Percentiles rank a stretch among this genome's conserved stretches.
phyloP scores from a whole-genome alignment of 768 basidiomycete species.

The Dioszegia hungarica region DNA sequence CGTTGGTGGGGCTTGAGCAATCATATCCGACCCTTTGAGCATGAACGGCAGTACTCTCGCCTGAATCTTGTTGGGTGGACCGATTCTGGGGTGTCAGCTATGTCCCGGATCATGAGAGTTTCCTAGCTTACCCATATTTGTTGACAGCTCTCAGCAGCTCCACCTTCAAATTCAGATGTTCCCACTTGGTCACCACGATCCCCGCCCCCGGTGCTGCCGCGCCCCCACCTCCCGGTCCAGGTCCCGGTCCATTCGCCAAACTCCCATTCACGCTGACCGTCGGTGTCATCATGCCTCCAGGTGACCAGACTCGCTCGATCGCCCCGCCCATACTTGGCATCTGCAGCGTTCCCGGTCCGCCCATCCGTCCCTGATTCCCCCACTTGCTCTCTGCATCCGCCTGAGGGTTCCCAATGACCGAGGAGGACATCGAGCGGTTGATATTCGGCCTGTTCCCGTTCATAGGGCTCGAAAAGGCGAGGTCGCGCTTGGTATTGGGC shows the following conservation, averaged over 20 bases:
- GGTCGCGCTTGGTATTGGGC: background rate
- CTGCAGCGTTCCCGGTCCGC: conserved; percentile 3
- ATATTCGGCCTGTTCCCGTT: conserved; percentile 16
- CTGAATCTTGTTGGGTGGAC: conserved; percentile 98
- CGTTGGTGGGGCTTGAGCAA: conserved; percentile 96
- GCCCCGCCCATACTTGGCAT: conserved; percentile 8
- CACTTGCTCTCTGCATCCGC: conserved; percentile 23
- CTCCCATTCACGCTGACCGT: background rate
- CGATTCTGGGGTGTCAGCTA: conserved; percentile 58
- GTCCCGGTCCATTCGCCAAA: background rate
- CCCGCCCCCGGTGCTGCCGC: conserved; percentile 33
- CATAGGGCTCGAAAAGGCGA: background rate
- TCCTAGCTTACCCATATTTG: conserved; percentile 77
- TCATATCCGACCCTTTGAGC: conserved; percentile 83
- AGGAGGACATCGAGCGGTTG: conserved; percentile 22
- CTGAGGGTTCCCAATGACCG: conserved; percentile 11
- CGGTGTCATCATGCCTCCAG: conserved; percentile 12
- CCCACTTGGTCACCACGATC: conserved; percentile 87
- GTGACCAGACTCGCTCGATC: conserved; percentile 3
- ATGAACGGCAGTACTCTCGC: conserved; percentile 94
- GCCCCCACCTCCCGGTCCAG: conserved; percentile 5
- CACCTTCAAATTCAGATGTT: conserved; percentile 76
- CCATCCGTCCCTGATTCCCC: conserved; percentile 6
- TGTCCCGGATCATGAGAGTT: background rate
- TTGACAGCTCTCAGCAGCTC: conserved; percentile 81